Conservation (phyloP, 2,329 filamentous ascomycete species). For the Arthroderma uncinatum region DNA sequence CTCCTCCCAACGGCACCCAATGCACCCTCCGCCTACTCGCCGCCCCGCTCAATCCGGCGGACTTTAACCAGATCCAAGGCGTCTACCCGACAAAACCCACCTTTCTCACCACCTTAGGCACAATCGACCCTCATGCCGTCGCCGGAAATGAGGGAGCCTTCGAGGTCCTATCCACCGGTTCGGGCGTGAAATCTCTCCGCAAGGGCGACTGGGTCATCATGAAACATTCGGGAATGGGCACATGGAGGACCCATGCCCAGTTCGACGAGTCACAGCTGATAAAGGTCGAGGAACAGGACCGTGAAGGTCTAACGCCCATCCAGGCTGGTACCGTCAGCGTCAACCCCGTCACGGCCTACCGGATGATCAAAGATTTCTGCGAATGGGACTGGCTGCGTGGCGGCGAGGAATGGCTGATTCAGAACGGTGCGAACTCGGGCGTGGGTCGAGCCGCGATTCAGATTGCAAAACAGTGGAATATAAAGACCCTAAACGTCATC, state of each 20-base stretch:
- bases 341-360: slow-evolving; percentile 89
- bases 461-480: slow-evolving; percentile 71
- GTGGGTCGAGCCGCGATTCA: slow-evolving; percentile 89
- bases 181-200: slow-evolving; percentile 48
- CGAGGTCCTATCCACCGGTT: slow-evolving; percentile 65
- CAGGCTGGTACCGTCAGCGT: slow-evolving; percentile 83
- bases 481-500: slow-evolving; percentile 82
- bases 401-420: slow-evolving; percentile 86
- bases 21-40: slow-evolving; percentile 80
- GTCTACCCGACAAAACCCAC: slow-evolving; percentile 79
- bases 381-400: slow-evolving; percentile 40
- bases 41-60: slow-evolving; percentile 88
- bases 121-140: slow-evolving; percentile 56
- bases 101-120: slow-evolving; percentile 67
- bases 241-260: slow-evolving; percentile 85
- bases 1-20: slow-evolving; percentile 45
- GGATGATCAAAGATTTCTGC: slow-evolving; percentile 75
- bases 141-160: slow-evolving; percentile 76
- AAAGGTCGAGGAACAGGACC: slow-evolving; percentile 50
- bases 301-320: slow-evolving; percentile 56
- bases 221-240: slow-evolving; percentile 70
- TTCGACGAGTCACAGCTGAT: slow-evolving; percentile 52
- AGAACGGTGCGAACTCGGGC: slow-evolving; percentile 92
- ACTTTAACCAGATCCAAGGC: slow-evolving; percentile 96
- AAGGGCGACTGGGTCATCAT: slow-evolving; percentile 94